These are phyloP conservation scores for Colletotrichum filicis DNA, from an alignment of 2,329 filamentous ascomycete species.

Conservation along the genomic window DNA sequence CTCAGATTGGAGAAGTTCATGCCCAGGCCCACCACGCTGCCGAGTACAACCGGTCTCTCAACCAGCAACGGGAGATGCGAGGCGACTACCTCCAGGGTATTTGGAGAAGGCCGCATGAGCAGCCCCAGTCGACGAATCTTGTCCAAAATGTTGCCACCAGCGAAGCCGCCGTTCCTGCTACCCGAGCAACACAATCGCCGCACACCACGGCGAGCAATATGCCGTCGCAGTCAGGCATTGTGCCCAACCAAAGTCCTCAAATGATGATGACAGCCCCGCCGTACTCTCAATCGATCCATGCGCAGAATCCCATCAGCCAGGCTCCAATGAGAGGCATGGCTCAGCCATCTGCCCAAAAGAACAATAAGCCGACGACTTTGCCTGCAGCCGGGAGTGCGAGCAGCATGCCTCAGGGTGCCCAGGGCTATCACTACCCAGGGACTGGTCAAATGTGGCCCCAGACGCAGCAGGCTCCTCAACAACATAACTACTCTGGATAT, in stretches of 20 bases:
- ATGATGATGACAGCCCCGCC: constrained; percentile 73
- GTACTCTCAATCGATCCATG: constrained; percentile 78
- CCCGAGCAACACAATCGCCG: constrained; percentile 67
- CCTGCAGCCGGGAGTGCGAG: constrained; percentile 56
- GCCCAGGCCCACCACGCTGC: constrained; percentile 89
- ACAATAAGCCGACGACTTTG: constrained; percentile 72
- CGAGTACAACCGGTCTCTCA: constrained; percentile 89
- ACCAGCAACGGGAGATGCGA: constrained; percentile 82
- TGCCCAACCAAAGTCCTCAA: constrained; percentile 72
- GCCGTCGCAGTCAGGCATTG: constrained; percentile 66
- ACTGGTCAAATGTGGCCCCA: constrained; percentile 75
- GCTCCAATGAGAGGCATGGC: constrained; percentile 78
- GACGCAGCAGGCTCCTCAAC: constrained; percentile 69
- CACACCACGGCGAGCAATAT: constrained; percentile 65
- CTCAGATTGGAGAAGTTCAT: constrained; percentile 80
- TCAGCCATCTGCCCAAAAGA: constrained; percentile 71
- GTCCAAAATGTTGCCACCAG: constrained; percentile 58
- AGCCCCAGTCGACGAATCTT: constrained; percentile 64
- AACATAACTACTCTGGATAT: constrained; percentile 63
- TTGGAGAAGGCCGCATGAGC: constrained; percentile 87
- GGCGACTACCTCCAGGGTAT: constrained; percentile 82
- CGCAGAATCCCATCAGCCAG: constrained; percentile 77
- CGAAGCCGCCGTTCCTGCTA: constrained; percentile 58
- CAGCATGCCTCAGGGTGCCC: constrained; percentile 61
- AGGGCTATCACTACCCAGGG: constrained; percentile 72